Percentiles rank a stretch among this genome's conserved stretches.
These are phyloP conservation scores for Arthrobotrys sinensis DNA, from an alignment of 2,329 filamentous ascomycete genomes.

Conservation along the genomic window DNA sequence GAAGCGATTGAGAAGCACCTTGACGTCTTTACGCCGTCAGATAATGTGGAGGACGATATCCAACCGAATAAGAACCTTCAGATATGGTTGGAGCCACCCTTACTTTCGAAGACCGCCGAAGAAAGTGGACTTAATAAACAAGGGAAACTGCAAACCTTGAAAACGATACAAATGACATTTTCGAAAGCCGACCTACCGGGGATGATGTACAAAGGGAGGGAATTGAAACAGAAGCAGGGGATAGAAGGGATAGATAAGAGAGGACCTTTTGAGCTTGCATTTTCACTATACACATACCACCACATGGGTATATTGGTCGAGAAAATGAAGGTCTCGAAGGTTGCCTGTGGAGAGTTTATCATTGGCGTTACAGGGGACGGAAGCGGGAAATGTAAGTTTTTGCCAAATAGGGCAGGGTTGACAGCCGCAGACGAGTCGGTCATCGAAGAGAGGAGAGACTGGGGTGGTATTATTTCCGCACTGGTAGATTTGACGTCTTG, in stretches of 20 bases:
- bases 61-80: slow-evolving; percentile 47
- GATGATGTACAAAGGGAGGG: slow-evolving; percentile 44
- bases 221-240: slow-evolving; percentile 30
- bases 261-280: slow-evolving; percentile 51
- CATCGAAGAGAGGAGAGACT: slow-evolving; percentile 3
- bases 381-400: slow-evolving; percentile 55
- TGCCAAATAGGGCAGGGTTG: not conserved
- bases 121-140: slow-evolving; percentile 20
- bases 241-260: slow-evolving; percentile 26
- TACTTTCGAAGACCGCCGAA: slow-evolving; percentile 12
- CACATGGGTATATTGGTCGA: slow-evolving; percentile 53
- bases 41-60: not conserved
- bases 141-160: slow-evolving; percentile 42
- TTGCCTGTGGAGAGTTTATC: slow-evolving; percentile 44
- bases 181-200: slow-evolving; percentile 44
- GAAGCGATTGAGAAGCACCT: slow-evolving; percentile 33
- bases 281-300: slow-evolving; percentile 51
- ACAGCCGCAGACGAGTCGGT: not conserved
- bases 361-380: slow-evolving; percentile 33
- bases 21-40: slow-evolving; percentile 15
- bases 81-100: slow-evolving; percentile 48
- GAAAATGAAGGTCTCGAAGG: slow-evolving; percentile 49
- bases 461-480: slow-evolving; percentile 37
- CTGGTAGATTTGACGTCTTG: slow-evolving; percentile 34
- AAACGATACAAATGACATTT: slow-evolving; percentile 52